phyloP scores from a whole-genome alignment of 2,329 filamentous ascomycete genomes.

The Fusarium dlaminii region DNA sequence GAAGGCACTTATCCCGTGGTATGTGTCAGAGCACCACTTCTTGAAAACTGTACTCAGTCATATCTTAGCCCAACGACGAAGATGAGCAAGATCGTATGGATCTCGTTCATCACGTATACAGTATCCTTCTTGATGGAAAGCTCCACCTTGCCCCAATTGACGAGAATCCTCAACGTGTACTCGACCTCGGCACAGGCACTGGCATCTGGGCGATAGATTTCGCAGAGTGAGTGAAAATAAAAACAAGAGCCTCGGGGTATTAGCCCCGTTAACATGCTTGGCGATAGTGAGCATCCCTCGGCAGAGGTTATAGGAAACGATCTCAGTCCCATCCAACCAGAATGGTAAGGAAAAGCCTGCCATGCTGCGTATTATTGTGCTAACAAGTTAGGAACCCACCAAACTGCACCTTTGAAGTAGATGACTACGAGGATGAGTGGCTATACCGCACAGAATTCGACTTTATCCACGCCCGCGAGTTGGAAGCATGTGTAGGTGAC shows the following conservation, averaged over 20 bases:
- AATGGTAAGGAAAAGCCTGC: background rate
- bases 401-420: slow-evolving; percentile 23
- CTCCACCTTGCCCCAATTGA: slow-evolving; percentile 18
- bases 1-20: slow-evolving; percentile 23
- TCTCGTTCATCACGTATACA: slow-evolving; percentile 26
- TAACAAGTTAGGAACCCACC: slow-evolving; percentile 6
- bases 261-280: background rate
- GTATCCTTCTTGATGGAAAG: slow-evolving; percentile 16
- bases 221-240: slow-evolving; percentile 7
- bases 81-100: slow-evolving; percentile 27
- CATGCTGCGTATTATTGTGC: accelerated
- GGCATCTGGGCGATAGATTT: slow-evolving; percentile 30
- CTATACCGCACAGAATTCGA: slow-evolving; percentile 6
- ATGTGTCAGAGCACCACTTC: accelerated
- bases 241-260: background rate
- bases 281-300: slow-evolving; percentile 14
- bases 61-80: slow-evolving; percentile 23
- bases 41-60: background rate
- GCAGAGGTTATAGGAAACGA: slow-evolving; percentile 19
- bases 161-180: slow-evolving; percentile 1
- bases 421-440: slow-evolving; percentile 25
- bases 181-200: slow-evolving; percentile 28
- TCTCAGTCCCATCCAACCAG: slow-evolving; percentile 24
- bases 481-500: slow-evolving; percentile 10
- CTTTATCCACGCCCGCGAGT: slow-evolving; percentile 19